Percentiles rank a stretch among this genome's conserved stretches.
Conservation (phyloP, 805 yeast species). For the Candida ovalis region DNA sequence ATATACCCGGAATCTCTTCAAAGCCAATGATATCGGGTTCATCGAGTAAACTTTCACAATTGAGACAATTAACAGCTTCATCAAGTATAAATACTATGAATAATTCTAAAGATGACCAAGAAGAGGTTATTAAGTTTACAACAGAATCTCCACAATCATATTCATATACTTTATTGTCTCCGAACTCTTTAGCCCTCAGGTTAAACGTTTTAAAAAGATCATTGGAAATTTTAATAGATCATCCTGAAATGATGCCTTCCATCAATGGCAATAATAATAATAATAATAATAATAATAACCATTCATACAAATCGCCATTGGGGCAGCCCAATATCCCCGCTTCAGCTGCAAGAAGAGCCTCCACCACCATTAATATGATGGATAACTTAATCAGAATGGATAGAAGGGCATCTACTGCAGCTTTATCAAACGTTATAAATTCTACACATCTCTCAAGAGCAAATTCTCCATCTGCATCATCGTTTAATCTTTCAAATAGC, state of each 20-base stretch:
- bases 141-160: conserved; percentile 80
- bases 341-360: conserved; percentile 9
- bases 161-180: conserved; percentile 79
- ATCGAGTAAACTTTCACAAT: neutral
- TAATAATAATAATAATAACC: neutral
- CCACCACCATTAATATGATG: conserved; percentile 17
- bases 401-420: conserved; percentile 43
- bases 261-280: conserved; percentile 7
- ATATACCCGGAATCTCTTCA: neutral
- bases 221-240: conserved; percentile 63
- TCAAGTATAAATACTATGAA: neutral
- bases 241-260: conserved; percentile 41
- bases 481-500: neutral
- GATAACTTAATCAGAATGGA: conserved; percentile 32
- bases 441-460: conserved; percentile 25
- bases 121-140: conserved; percentile 60
- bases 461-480: conserved; percentile 2
- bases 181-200: conserved; percentile 73
- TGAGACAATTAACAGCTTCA: neutral
- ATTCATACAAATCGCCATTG: no score
- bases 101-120: conserved; percentile 2
- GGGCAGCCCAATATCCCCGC: neutral
- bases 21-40: neutral
- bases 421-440: conserved; percentile 42
- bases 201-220: conserved; percentile 73